Percentiles rank a stretch among this genome's conserved stretches.
phyloP scores from a whole-genome alignment of 306 rosid genomes.

The Vicia sativa region DNA sequence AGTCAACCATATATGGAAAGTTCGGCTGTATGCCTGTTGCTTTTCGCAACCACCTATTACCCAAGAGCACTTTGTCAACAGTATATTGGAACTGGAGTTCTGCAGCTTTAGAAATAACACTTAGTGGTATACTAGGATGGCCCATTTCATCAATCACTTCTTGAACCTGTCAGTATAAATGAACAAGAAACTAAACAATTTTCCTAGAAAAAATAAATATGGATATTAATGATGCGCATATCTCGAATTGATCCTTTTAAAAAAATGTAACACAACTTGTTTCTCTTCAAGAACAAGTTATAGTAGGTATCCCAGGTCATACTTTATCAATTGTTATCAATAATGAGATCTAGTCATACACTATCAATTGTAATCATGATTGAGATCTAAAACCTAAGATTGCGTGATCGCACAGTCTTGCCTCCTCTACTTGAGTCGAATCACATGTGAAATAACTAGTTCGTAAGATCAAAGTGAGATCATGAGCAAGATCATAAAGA shows the following conservation, averaged over 20 bases:
- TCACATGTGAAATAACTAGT: neutral
- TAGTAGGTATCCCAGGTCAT: conserved; percentile 12
- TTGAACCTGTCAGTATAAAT: conserved; percentile 67
- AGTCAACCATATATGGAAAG: conserved; percentile 94
- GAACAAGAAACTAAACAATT: neutral
- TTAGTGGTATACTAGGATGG: conserved; percentile 80
- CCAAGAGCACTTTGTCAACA: conserved; percentile 79
- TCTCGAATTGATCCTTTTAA: neutral
- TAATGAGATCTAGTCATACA: neutral
- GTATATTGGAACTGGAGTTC: conserved; percentile 87
- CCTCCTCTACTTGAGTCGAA: neutral
- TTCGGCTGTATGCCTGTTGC: conserved; percentile 94
- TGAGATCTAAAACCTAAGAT: neutral
- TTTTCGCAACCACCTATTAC: conserved; percentile 95
- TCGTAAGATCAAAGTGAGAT: neutral
- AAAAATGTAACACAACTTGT: conserved; percentile 8
- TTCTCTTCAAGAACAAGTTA: conserved; percentile 33
- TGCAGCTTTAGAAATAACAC: conserved; percentile 92
- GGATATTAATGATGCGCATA: neutral
- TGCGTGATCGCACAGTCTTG: neutral
- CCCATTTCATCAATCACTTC: conserved; percentile 95
- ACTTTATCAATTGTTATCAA: conserved; percentile 12
- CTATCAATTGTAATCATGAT: neutral
- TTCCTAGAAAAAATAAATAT: conserved; percentile 21
- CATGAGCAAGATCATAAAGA: neutral